A percentile compares a stretch with the other conserved stretches of the same genome.
Evolutionary conservation across 2,329 filamentous ascomycete genomes (phyloP).

Genomic region (Aspergillus felis): DNA sequence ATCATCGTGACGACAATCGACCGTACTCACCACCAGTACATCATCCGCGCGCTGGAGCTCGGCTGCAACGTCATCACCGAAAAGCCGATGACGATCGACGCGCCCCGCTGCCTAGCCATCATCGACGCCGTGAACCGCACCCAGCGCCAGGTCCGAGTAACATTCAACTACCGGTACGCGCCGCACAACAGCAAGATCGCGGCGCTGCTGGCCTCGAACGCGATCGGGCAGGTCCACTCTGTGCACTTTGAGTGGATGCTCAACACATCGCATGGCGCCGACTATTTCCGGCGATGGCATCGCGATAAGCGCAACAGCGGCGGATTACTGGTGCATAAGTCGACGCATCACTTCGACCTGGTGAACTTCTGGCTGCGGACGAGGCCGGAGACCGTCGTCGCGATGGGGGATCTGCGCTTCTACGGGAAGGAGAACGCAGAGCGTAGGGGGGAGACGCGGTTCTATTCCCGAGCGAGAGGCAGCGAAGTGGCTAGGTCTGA

Average conservation of each 20-base stretch:
- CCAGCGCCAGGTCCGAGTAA: slow-evolving; percentile 50
- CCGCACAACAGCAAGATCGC: slow-evolving; percentile 62
- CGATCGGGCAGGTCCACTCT: slow-evolving; percentile 54
- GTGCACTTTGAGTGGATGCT: slow-evolving; percentile 64
- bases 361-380: slow-evolving; percentile 61
- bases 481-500: slow-evolving; percentile 51
- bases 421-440: slow-evolving; percentile 62
- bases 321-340: slow-evolving; percentile 59
- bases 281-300: slow-evolving; percentile 63
- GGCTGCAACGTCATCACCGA: slow-evolving; percentile 61
- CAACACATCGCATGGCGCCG: slow-evolving; percentile 58
- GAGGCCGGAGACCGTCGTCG: slow-evolving; percentile 54
- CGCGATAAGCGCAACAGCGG: slow-evolving; percentile 59
- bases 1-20: slow-evolving; percentile 63
- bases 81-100: slow-evolving; percentile 64
- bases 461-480: slow-evolving; percentile 46
- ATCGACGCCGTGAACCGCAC: slow-evolving; percentile 53
- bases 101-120: slow-evolving; percentile 51
- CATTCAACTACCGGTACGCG: slow-evolving; percentile 63
- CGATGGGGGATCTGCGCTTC: slow-evolving; percentile 56
- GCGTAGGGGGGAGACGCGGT: slow-evolving; percentile 47
- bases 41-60: slow-evolving; percentile 55
- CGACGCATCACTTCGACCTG: slow-evolving; percentile 61
- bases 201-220: slow-evolving; percentile 51
- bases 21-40: slow-evolving; percentile 59